A percentile compares a stretch with the other conserved stretches of the same genome.
Evolutionary conservation across 208 protist species (phyloP).

Genomic region (Trypanosoma mega): DNA sequence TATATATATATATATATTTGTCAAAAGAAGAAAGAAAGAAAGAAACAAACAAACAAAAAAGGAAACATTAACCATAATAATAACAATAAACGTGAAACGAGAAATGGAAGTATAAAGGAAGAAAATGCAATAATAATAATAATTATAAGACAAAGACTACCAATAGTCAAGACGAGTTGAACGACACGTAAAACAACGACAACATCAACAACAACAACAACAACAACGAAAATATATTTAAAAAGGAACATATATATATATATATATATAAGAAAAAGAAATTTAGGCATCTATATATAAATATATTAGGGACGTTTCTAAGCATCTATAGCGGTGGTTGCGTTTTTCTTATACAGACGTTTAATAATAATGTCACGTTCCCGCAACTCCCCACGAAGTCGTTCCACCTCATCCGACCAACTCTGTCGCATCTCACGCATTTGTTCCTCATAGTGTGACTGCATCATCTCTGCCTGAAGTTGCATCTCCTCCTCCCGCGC

Average conservation of each 20-base stretch:
- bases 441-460: slow-evolving; percentile 38
- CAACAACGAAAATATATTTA: slow-evolving; percentile 6
- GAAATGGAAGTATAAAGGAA: no score
- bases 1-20: slow-evolving; percentile 21
- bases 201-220: slow-evolving; percentile 8
- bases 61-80: no score
- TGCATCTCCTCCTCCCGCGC: slow-evolving; percentile 58
- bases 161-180: no score
- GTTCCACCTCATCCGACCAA: slow-evolving; percentile 44
- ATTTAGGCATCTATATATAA: neutral
- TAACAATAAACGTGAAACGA: no score
- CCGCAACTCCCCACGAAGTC: slow-evolving; percentile 48
- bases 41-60: no score
- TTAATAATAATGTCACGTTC: slow-evolving; percentile 75
- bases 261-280: slow-evolving; percentile 4
- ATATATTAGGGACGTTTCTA: neutral
- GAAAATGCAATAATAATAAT: no score
- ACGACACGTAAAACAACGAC: no score
- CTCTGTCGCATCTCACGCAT: slow-evolving; percentile 38
- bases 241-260: slow-evolving; percentile 5
- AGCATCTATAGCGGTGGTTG: neutral
- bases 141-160: no score
- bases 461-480: slow-evolving; percentile 49
- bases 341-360: slow-evolving; percentile 35
- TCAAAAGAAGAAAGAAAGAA: no score